Evolutionary conservation across 2,329 filamentous ascomycete species (phyloP).

Genomic region (Penicillium brevicompactum): DNA sequence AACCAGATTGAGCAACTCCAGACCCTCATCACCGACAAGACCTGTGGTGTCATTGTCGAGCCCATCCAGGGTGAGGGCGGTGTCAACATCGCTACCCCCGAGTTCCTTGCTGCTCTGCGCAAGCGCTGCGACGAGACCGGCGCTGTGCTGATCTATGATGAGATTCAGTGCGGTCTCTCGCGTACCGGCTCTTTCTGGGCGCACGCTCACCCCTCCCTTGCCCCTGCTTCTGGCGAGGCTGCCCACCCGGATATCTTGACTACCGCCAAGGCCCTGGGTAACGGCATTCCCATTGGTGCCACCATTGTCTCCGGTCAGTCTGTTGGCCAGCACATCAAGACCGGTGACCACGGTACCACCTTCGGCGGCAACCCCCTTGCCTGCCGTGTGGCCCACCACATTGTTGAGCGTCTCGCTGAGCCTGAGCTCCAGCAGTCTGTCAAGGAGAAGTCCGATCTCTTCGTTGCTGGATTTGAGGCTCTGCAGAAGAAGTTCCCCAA

Average conservation of each 20-base stretch:
- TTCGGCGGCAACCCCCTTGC: slow-evolving; percentile 92
- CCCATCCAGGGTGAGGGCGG: slow-evolving; percentile 97
- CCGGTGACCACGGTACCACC: slow-evolving; percentile 89
- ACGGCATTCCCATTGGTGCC: slow-evolving; percentile 93
- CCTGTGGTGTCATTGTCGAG: slow-evolving; percentile 93
- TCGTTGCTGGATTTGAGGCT: slow-evolving; percentile 59
- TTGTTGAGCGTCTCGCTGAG: slow-evolving; percentile 75
- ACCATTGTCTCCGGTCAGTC: slow-evolving; percentile 64
- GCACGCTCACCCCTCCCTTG: slow-evolving; percentile 68
- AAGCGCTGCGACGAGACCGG: slow-evolving; percentile 82
- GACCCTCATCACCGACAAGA: slow-evolving; percentile 76
- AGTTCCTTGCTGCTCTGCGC: slow-evolving; percentile 83
- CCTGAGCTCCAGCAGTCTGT: slow-evolving; percentile 71
- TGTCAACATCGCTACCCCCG: slow-evolving; percentile 77
- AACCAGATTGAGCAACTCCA: slow-evolving; percentile 77
- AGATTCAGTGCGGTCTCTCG: slow-evolving; percentile 92
- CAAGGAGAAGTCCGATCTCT: slow-evolving; percentile 64
- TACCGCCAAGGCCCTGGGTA: slow-evolving; percentile 92
- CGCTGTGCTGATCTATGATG: slow-evolving; percentile 88
- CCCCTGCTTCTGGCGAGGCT: slow-evolving; percentile 51
- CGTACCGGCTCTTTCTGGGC: slow-evolving; percentile 92
- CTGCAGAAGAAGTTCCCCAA: slow-evolving; percentile 66
- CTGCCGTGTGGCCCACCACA: slow-evolving; percentile 80
- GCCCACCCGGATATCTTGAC: slow-evolving; percentile 94
- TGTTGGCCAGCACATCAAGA: slow-evolving; percentile 69